Evolutionary conservation across 2,329 filamentous ascomycete genomes (phyloP), one percentile per base, ranked within the genome.

Genomic region (Claviceps citrina): DNA sequence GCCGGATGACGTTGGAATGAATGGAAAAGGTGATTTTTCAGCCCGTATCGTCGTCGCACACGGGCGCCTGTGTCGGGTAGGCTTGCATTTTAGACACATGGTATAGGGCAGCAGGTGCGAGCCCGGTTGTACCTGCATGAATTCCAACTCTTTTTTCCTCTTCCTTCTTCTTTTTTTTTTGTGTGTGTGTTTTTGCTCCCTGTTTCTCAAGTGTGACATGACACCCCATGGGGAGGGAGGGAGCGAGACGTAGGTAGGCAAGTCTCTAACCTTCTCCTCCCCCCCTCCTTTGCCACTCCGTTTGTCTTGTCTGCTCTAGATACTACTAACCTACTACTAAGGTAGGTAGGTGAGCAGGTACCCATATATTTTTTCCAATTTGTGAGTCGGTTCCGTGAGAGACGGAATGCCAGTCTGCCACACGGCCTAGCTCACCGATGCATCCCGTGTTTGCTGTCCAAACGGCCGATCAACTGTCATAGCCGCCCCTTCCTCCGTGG

Each of bases 101-200:
- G 31, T 30, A 7, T 24, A 40, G 38, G 9, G 8, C 24, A 10
- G 30, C 16, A 28, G 31, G 31, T 39, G 19, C 22, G 22, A 34
- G 16, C 38, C 22, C 12, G 13, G n/a, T 34, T 32, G 38, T 40
- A 40, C 38, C 38, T 40, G 31, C 38, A 39, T 39, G 28, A 10
- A 20, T 7, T 31, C n/a, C 6, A 24, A 24, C 13, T 28, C 7
- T 28, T 28, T 30, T 30, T 4, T 7, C 27, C 27, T 15, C 27
- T 13, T 8, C 13, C 27, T 15, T n/a, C 26, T n/a, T 28, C 26
- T 28, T n/a, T n/a, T 28, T 7, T 28, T 7, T 28, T 6, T 7
- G 13, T 27, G 25, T 26, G 7, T 10, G 3, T 3, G 10, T 27
- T n/a, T 7, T 24, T 35, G n/a, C 8, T 25, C 7, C 13, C 9